These are phyloP conservation scores for Fraxinus latifolia DNA, from an alignment of 305 asterid genomes.

Conservation along the genomic window DNA sequence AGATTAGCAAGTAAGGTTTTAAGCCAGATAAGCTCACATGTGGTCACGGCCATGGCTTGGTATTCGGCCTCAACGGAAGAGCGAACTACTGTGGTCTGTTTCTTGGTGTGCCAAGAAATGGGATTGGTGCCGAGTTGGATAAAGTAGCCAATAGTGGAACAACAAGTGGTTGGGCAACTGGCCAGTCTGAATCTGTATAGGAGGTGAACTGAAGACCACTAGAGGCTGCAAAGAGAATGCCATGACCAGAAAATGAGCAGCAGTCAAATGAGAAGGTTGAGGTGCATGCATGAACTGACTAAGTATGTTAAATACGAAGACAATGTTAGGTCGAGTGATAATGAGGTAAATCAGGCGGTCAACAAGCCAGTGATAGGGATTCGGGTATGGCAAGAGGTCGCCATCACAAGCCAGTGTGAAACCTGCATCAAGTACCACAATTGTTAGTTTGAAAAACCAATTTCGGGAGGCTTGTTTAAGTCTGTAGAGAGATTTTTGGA, in stretches of 20 bases:
- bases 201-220: background rate
- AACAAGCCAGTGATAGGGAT: too few relatives aligned
- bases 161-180: background rate
- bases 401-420: background rate
- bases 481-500: background rate
- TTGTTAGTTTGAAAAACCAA: background rate
- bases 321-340: background rate
- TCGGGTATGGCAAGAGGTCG: background rate
- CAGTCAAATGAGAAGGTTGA: background rate
- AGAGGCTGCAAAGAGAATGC: background rate
- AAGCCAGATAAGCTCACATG: background rate
- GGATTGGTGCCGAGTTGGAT: background rate
- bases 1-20: background rate
- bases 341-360: background rate
- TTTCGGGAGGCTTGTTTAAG: background rate
- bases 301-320: background rate
- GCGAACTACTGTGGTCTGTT: background rate
- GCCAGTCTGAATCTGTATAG: background rate
- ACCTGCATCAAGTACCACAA: background rate
- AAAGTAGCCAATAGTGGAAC: background rate
- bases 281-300: background rate
- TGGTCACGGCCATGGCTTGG: background rate
- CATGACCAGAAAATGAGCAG: background rate
- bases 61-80: background rate
- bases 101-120: background rate